Conservation (phyloP, 805 yeast species). For the Spathaspora sp. region DNA sequence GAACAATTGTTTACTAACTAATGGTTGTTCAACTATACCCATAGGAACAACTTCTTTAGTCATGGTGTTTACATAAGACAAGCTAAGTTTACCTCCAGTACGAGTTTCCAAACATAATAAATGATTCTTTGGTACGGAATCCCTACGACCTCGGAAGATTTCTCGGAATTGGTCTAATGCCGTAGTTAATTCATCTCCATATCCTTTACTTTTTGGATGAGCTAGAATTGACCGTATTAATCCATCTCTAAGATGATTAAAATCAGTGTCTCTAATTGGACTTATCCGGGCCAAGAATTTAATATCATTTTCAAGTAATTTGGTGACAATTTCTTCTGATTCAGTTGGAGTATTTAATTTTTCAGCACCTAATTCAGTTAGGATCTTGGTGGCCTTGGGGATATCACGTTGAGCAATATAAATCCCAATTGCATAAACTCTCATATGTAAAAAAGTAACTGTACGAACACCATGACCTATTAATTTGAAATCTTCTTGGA, state of each 20-base stretch:
- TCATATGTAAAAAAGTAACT: slow-evolving; percentile 78
- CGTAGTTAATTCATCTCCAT: slow-evolving; percentile 35
- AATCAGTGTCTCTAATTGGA: slow-evolving; percentile 89
- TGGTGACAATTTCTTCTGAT: slow-evolving; percentile 46
- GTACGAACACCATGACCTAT: slow-evolving; percentile 80
- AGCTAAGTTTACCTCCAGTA: slow-evolving; percentile 23
- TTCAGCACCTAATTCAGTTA: slow-evolving; percentile 25
- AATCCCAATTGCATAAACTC: slow-evolving; percentile 84
- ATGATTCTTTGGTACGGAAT: slow-evolving; percentile 74
- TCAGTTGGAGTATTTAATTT: slow-evolving; percentile 44
- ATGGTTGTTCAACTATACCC: slow-evolving; percentile 62
- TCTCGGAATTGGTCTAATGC: slow-evolving; percentile 68
- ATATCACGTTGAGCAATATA: slow-evolving; percentile 67
- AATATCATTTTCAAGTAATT: slow-evolving; percentile 56
- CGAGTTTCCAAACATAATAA: slow-evolving; percentile 56
- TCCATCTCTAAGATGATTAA: slow-evolving; percentile 86
- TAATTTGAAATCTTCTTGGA: slow-evolving; percentile 44
- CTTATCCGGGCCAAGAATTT: slow-evolving; percentile 70
- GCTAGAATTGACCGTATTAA: slow-evolving; percentile 75
- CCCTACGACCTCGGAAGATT: slow-evolving; percentile 56
- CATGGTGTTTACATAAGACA: slow-evolving; percentile 25
- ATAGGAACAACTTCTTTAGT: slow-evolving; percentile 26
- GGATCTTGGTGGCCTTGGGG: slow-evolving; percentile 23
- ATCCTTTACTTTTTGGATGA: slow-evolving; percentile 52
- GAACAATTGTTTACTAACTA: slow-evolving; percentile 64